These are phyloP conservation scores for Hypericum androsaemum DNA, from an alignment of 345 rosid species.

Conservation along the genomic window DNA sequence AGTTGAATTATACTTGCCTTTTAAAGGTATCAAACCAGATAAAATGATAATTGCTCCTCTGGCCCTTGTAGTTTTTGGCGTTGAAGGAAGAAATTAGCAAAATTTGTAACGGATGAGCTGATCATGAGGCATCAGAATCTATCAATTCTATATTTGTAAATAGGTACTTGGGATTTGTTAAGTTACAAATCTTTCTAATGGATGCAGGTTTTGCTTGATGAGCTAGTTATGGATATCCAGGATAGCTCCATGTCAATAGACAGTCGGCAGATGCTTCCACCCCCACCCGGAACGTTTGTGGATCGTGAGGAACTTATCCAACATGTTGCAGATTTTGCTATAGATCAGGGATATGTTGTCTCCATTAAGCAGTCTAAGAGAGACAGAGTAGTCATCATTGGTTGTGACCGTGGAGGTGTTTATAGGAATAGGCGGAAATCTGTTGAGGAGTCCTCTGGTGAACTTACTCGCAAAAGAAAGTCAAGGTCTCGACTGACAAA, in stretches of 20 bases:
- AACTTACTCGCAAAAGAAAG: slow-evolving; percentile 34
- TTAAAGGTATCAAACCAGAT: too few relatives aligned
- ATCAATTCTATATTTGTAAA: too few relatives aligned
- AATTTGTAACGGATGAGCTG: too few relatives aligned
- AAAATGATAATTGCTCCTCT: too few relatives aligned
- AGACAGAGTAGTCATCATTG: slow-evolving; percentile 48
- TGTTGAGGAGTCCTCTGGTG: slow-evolving; percentile 35
- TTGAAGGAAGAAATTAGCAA: too few relatives aligned
- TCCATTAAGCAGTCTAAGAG: slow-evolving; percentile 52
- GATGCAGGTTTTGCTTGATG: slow-evolving; percentile 18
- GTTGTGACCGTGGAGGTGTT: slow-evolving; percentile 55
- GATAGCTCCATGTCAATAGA: slow-evolving; percentile 22
- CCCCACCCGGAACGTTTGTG: slow-evolving; percentile 41
- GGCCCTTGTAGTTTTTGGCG: too few relatives aligned
- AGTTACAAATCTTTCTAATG: slow-evolving; percentile 1
- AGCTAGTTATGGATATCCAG: slow-evolving; percentile 25
- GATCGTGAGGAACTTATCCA: slow-evolving; percentile 52
- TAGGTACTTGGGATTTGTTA: neutral
- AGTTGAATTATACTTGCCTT: too few relatives aligned
- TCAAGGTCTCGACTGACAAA: slow-evolving; percentile 54
- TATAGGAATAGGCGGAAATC: slow-evolving; percentile 54
- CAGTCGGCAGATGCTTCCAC: slow-evolving; percentile 37
- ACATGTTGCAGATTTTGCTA: slow-evolving; percentile 47
- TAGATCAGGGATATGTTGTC: slow-evolving; percentile 49
- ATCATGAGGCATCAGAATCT: too few relatives aligned